Conservation (phyloP, 805 yeast species). For the Candida lessepsii region DNA sequence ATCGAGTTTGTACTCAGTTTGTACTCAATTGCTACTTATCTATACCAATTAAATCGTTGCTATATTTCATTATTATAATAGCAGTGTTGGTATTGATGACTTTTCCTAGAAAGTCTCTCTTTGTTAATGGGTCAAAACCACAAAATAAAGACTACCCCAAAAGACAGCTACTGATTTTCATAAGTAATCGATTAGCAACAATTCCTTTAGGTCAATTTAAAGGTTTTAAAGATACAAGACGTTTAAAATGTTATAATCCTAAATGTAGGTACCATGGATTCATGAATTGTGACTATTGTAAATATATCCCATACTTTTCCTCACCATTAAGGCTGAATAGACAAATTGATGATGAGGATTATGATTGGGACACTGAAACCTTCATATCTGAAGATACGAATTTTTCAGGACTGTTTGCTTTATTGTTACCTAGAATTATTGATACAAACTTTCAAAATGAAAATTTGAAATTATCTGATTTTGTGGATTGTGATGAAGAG, state of each 20-base stretch:
- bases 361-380: constrained; percentile 6
- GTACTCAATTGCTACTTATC: not conserved
- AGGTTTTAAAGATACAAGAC: constrained; percentile 15
- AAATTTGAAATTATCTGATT: not conserved
- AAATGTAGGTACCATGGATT: constrained; percentile 5
- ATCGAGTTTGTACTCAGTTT: too few relatives aligned
- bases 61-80: not conserved
- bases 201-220: constrained; percentile 12
- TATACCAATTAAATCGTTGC: constrained; percentile 2
- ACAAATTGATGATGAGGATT: not conserved
- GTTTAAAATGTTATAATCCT: constrained; percentile 11
- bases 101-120: not conserved
- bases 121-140: constrained; percentile 6
- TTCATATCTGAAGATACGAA: not conserved
- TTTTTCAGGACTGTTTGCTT: not conserved
- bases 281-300: constrained; percentile 17
- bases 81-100: not conserved
- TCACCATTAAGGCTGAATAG: constrained; percentile 15
- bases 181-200: constrained; percentile 9
- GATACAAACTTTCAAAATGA: too few relatives aligned
- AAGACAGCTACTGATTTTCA: not conserved
- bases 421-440: too few relatives aligned
- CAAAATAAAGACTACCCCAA: not conserved
- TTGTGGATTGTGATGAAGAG: too few relatives aligned
- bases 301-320: constrained; percentile 16